Evolutionary conservation across 176 grass and related monocot genomes (phyloP).

Genomic region (barley (Hordeum vulgare)): DNA sequence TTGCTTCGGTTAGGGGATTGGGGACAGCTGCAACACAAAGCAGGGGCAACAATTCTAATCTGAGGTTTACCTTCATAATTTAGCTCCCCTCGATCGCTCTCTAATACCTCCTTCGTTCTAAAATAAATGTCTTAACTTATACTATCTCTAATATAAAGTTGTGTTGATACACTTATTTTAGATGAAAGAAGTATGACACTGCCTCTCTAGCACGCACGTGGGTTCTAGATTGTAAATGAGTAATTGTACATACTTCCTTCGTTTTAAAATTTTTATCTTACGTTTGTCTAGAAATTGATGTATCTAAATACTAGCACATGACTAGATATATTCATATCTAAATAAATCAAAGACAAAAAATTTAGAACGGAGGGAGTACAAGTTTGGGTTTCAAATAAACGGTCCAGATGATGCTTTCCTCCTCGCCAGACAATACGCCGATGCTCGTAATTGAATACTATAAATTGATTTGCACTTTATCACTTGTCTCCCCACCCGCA

Average conservation of each 20-base stretch:
- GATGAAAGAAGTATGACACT: no score
- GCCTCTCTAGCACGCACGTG: slow-evolving; percentile 20
- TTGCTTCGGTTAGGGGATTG: slow-evolving; percentile 17
- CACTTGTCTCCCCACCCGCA: slow-evolving; percentile 29
- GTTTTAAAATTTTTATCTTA: no score
- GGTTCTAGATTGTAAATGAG: neutral
- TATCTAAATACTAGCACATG: no score
- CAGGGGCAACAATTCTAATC: slow-evolving; percentile 32
- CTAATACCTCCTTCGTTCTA: no score
- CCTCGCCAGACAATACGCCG: neutral
- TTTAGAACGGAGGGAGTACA: no score
- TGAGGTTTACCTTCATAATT: slow-evolving; percentile 40
- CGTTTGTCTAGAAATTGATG: no score
- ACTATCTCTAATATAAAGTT: no score
- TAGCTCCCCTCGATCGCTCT: neutral
- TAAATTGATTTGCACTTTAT: slow-evolving; percentile 14
- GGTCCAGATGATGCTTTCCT: slow-evolving; percentile 2
- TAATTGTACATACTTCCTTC: neutral
- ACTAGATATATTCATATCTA: no score
- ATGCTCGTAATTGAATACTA: slow-evolving; percentile 16
- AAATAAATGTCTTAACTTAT: no score
- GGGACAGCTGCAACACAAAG: slow-evolving; percentile 35
- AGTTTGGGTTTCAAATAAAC: neutral
- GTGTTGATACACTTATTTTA: no score
- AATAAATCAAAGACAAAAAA: no score